Evolutionary conservation across 257 asterid genomes (phyloP), one percentile per base, ranked within the genome.

Genomic region (Ehretia macrophylla): DNA sequence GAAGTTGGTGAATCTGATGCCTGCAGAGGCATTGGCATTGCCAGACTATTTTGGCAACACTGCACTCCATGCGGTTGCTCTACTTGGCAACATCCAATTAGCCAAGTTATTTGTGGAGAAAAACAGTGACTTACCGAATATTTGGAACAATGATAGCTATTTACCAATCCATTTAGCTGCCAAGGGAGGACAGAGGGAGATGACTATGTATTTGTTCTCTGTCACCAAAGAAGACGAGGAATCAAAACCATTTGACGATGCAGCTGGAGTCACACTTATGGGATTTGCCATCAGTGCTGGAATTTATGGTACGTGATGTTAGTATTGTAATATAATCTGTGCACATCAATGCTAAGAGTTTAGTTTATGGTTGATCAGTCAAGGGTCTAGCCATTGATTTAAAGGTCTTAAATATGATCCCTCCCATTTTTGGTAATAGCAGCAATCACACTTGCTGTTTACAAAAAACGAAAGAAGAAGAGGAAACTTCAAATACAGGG

Each of bases 151-250:
- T 49, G 6, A 63, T 4, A 35, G 45, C 18, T 27, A 55, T 6
- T 52, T 66, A 20, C 77, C 83, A 38, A 67, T 77, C 60, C 83
- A 77, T 56, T 54, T 58, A 32, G 83, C 83, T 44, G 79, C 79
- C 32, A 61, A 55, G 17, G 55, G 51, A 55, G 79, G 75, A 1
- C 71, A 77, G 52, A 63, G 64, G 63, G 75, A 71, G 61, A 53
- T 58, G 60, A 47, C 74, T 57, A 17, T 17, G 13, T 78, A 70
- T 62, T 49, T 77, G 4, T 46, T 73, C 62, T 53, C 72, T 37
- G 68, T 70, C 21, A 77, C 79, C 0, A 48, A 56, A 13, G 67
- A 60, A 17, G 47, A 53, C 48, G 69, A 55, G 55, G 69, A 60
- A 59, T 72, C 72, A 14, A 68, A 39, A 51, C 72, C 79, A 5